Base-by-base conservation (phyloP, 1,284 basidiomycete genomes). In the Gomphus sp. region DNA sequence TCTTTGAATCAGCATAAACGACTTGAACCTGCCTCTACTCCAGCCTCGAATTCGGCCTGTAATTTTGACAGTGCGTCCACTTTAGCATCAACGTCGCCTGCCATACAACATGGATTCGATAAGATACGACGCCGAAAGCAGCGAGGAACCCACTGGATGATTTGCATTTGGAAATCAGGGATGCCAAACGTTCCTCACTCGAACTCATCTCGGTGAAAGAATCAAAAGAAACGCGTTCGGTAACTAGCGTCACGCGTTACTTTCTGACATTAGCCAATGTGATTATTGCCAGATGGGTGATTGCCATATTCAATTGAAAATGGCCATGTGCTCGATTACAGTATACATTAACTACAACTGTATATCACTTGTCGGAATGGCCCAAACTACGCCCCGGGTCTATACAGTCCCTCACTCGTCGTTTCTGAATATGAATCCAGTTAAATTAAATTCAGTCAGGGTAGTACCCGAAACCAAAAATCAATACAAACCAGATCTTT, bases 301-400 rank as follows among this genome's bases (percentile, higher is more conserved):
- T 34, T 28, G 8, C 16, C 7, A 31, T 5, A 5, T 31, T 31
- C 3, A 31, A 31, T 31, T 31, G 28, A 31, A 4, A 31, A 31
- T 31, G 5, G 3, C 28, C 52, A 53, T 18, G 34, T 39, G 36
- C 18, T 39, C 52, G 41, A 39, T n/a, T n/a, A 34, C 18, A 31
- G 28, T n/a, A 36, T 36, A 18, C 1, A 41, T 8, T 18, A 22
- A 37, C 36, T 33, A 37, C 22, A 36, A 18, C 34, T 53, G 16
- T 10, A 36, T 33, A 39, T 39, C 8, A 10, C 16, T 39, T 74
- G 70, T 94, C 92, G 25, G 90, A 93, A 71, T 96, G 93, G 0
- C 93, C 93, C 1, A 96, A 73, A 14, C 81, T 82, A 66, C 83
- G 81, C 41, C 80, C 84, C 33, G 93, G 93, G 65, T 91, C 84